Evolutionary conservation across 768 basidiomycete species (phyloP).

Genomic region (Lyophyllum decastes): DNA sequence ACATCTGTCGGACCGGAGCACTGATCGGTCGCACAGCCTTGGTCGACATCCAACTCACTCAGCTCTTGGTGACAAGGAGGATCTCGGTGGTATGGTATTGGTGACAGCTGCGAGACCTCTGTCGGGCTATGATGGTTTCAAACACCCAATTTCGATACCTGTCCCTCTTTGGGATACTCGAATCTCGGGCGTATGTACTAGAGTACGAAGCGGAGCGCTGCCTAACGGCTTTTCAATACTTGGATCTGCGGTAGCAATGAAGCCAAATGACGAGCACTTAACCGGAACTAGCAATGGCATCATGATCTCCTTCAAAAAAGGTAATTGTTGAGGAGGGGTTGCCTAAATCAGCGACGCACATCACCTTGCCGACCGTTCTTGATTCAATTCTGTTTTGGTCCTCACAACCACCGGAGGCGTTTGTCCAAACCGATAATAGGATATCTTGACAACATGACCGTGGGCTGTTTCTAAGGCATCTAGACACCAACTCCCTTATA

Average conservation of each 20-base stretch:
- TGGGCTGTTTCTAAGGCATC: constrained; percentile 56
- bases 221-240: not conserved
- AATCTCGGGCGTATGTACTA: not conserved
- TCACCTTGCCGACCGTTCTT: constrained; percentile 69
- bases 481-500: constrained; percentile 40
- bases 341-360: constrained; percentile 32
- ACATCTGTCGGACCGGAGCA: constrained; percentile 10
- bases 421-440: constrained; percentile 42
- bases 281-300: constrained; percentile 15
- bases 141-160: constrained; percentile 9
- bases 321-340: not conserved
- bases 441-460: constrained; percentile 55
- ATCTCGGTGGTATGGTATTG: constrained; percentile 10
- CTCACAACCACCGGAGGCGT: constrained; percentile 36
- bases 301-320: constrained; percentile 6
- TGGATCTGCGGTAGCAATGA: not conserved
- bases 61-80: constrained; percentile 6
- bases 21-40: constrained; percentile 8
- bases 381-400: constrained; percentile 41
- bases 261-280: not conserved
- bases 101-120: constrained; percentile 8
- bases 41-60: not conserved
- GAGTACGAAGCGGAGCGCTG: not conserved
- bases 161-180: not conserved
- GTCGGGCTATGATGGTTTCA: constrained; percentile 16